phyloP scores from a whole-genome alignment of 805 yeast genomes.

The Starmerella stigmatis region DNA sequence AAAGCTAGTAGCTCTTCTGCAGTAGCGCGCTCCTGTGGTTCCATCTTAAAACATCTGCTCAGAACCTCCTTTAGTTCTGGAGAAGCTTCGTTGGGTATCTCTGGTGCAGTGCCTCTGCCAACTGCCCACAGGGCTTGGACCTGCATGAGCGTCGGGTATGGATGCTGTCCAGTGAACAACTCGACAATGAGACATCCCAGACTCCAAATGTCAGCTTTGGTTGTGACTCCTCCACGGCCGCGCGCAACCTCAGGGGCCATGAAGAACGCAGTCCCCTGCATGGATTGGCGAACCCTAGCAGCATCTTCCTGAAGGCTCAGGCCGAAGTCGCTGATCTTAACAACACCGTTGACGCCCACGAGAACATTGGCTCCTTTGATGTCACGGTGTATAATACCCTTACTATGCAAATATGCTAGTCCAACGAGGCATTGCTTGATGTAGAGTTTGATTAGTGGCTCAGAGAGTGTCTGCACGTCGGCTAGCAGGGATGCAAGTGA shows the following conservation, averaged over 20 bases:
- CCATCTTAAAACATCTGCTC: slow-evolving; percentile 57
- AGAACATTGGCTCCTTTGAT: slow-evolving; percentile 82
- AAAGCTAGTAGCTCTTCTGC: slow-evolving; percentile 62
- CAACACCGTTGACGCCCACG: slow-evolving; percentile 69
- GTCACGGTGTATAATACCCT: slow-evolving; percentile 72
- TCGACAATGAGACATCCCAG: slow-evolving; percentile 89
- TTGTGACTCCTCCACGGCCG: slow-evolving; percentile 71
- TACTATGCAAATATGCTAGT: slow-evolving; percentile 59
- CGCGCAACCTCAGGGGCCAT: slow-evolving; percentile 99
- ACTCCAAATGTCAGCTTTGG: slow-evolving; percentile 94
- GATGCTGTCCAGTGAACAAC: slow-evolving; percentile 93
- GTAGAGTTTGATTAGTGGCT: slow-evolving; percentile 59
- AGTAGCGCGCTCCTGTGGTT: slow-evolving; percentile 60
- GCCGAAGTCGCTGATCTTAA: slow-evolving; percentile 80
- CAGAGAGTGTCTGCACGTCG: slow-evolving; percentile 65
- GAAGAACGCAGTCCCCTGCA: slow-evolving; percentile 95
- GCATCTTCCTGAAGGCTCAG: slow-evolving; percentile 62
- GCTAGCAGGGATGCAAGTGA: slow-evolving; percentile 55
- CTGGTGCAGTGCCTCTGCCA: slow-evolving; percentile 72
- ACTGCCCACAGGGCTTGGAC: slow-evolving; percentile 95
- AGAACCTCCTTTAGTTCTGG: slow-evolving; percentile 59
- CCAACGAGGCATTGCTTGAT: slow-evolving; percentile 70
- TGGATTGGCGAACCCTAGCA: slow-evolving; percentile 53
- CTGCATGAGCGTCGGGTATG: slow-evolving; percentile 87
- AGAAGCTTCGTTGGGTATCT: slow-evolving; percentile 57